Conservation (phyloP, 768 basidiomycete genomes). For the Cubamyces sp. region DNA sequence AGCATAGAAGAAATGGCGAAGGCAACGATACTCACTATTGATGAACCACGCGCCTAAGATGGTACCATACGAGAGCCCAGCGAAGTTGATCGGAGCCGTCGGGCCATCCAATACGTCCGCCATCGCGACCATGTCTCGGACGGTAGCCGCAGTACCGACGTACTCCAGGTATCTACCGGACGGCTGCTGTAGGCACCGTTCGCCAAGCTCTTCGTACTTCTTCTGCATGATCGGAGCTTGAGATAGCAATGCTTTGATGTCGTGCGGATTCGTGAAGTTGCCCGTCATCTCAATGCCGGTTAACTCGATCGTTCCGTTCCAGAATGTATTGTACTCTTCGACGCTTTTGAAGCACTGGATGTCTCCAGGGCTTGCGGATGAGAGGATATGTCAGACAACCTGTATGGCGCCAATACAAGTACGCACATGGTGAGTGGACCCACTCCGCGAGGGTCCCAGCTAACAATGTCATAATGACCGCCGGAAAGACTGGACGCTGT, state of each 20-base stretch:
- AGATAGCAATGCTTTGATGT: slow-evolving; percentile 3
- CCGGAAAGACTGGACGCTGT: not conserved
- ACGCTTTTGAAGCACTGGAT: slow-evolving; percentile 13
- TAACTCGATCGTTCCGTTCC: slow-evolving; percentile 15
- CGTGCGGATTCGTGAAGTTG: slow-evolving; percentile 7
- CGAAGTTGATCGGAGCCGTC: slow-evolving; percentile 12
- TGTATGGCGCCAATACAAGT: no score
- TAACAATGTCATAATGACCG: slow-evolving; percentile 17
- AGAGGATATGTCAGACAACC: not conserved
- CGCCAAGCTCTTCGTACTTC: slow-evolving; percentile 14
- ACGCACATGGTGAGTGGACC: slow-evolving; percentile 17
- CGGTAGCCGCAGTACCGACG: slow-evolving; percentile 13
- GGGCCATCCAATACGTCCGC: slow-evolving; percentile 18
- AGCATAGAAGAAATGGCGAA: no score
- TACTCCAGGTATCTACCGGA: slow-evolving; percentile 11
- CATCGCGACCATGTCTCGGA: slow-evolving; percentile 14
- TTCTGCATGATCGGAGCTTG: slow-evolving; percentile 17
- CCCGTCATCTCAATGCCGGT: slow-evolving; percentile 9
- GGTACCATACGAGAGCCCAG: slow-evolving; percentile 14
- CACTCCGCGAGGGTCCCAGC: slow-evolving; percentile 21
- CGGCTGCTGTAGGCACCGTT: slow-evolving; percentile 1
- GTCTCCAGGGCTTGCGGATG: slow-evolving; percentile 9
- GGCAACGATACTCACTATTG: slow-evolving; percentile 1
- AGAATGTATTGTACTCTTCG: slow-evolving; percentile 6
- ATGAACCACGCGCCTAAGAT: slow-evolving; percentile 14